Conservation (phyloP, 768 basidiomycete species). For the Rhizopogon sp. region DNA sequence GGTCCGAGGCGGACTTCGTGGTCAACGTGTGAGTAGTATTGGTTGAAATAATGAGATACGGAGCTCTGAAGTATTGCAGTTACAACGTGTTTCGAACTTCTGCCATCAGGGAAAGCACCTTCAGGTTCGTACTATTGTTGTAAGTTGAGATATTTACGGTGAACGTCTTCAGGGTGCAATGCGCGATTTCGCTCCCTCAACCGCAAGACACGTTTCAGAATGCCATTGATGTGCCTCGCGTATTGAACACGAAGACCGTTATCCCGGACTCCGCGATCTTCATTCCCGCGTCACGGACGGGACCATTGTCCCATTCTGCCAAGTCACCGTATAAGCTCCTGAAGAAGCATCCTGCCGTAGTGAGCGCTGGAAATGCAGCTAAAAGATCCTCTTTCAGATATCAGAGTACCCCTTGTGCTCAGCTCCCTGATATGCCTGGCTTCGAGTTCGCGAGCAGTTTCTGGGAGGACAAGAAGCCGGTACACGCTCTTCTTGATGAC, state of each 20-base stretch:
- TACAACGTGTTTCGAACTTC: slow-evolving; percentile 47
- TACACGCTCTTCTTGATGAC: slow-evolving; percentile 42
- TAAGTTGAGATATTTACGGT: not conserved
- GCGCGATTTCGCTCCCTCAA: slow-evolving; percentile 43
- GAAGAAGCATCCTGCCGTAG: slow-evolving; percentile 33
- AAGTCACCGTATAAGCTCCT: slow-evolving; percentile 46
- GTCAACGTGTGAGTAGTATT: slow-evolving; percentile 43
- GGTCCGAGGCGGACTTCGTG: slow-evolving; percentile 51
- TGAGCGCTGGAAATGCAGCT: slow-evolving; percentile 31
- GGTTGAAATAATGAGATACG: not conserved
- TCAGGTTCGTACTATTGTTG: slow-evolving; percentile 30
- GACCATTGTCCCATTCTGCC: slow-evolving; percentile 36
- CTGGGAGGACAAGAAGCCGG: slow-evolving; percentile 59
- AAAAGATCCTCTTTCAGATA: slow-evolving; percentile 44
- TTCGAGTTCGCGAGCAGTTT: slow-evolving; percentile 53
- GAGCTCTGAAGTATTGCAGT: slow-evolving; percentile 17
- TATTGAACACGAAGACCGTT: slow-evolving; percentile 41
- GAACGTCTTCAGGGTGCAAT: slow-evolving; percentile 37
- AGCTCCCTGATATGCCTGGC: slow-evolving; percentile 39
- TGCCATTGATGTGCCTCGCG: slow-evolving; percentile 24
- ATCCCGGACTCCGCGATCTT: slow-evolving; percentile 49
- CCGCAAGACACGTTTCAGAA: slow-evolving; percentile 27
- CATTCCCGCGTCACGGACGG: slow-evolving; percentile 34
- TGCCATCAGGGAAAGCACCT: slow-evolving; percentile 35
- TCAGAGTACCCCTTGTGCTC: slow-evolving; percentile 45